Percentiles rank a stretch among this genome's conserved stretches.
Conservation (phyloP, 345 rosid species). For the Gossypium australe region DNA sequence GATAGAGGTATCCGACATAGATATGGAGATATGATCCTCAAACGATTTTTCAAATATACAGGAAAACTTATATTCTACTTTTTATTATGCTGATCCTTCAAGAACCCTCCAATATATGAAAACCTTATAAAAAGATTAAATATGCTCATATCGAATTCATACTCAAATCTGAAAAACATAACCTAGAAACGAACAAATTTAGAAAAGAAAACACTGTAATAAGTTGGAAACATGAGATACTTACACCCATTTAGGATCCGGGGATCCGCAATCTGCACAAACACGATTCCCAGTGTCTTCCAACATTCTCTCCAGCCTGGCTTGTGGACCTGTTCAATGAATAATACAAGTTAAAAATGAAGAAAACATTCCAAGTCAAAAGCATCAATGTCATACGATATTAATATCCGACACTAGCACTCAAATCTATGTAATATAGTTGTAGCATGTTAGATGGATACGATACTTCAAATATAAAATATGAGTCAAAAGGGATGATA, state of each 20-base stretch:
- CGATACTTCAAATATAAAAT: background rate
- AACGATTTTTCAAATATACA: background rate
- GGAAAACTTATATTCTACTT: background rate
- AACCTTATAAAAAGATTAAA: background rate
- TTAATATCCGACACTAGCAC: background rate
- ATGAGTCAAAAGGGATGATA: slow-evolving; percentile 24
- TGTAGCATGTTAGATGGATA: background rate
- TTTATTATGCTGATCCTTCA: background rate
- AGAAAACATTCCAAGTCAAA: too few relatives aligned
- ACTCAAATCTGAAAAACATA: background rate
- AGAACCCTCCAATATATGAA: background rate
- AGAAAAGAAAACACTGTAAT: background rate
- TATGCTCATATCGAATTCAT: background rate
- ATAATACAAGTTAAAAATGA: background rate
- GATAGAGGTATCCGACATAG: background rate
- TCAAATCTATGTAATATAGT: background rate
- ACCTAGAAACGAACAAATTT: background rate
- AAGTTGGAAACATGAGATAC: slow-evolving; percentile 16
- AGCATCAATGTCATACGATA: background rate
- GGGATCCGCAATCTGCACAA: slow-evolving; percentile 92
- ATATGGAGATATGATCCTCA: background rate
- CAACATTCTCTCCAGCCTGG: slow-evolving; percentile 43
- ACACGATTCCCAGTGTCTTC: slow-evolving; percentile 46
- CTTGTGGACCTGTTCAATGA: slow-evolving; percentile 31
- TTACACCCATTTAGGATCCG: slow-evolving; percentile 99